Evolutionary conservation across 805 yeast genomes (phyloP), one percentile per base, ranked within the genome.

Genomic region (Jamesozyma hellenica): DNA sequence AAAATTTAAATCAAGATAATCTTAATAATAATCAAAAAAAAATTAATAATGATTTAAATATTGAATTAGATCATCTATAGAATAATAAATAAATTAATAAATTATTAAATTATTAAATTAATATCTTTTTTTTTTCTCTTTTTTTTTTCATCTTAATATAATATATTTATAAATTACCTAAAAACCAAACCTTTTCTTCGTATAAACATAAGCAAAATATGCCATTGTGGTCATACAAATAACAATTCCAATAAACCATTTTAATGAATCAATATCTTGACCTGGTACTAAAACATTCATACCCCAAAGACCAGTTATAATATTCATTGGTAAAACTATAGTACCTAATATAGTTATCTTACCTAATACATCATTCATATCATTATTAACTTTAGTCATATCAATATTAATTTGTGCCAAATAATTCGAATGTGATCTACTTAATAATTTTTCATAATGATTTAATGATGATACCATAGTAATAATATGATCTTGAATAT

Each of bases 231-330:
- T 42, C 79, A 75, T 72, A 14, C 68, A 63, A 0, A 53, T 42
- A 7, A 68, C 53, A 23, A 75, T 75, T 18, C 71, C 58, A 54
- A 72, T 75, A 55, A 83, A 82, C 92, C 92, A 82, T 2, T 58
- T 50, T 45, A 82, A 59, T 6, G 76, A 71, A n/a, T 70, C 73
- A 7, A 64, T 61, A 21, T 69, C 73, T 58, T 90, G 97, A 0
- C 98, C 98, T 0, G 98, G 98, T 28, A 92, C 98, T 10, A 85
- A 53, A 48, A 92, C 94, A 64, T 92, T 92, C 98, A 92, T 92
- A 41, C 98, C 98, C 97, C 97, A 92, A 35, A 92, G 65, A 16
- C 98, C 98, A 0, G 98, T 92, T 17, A 92, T 81, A 40, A 92
- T 85, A 56, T 92, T 92, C 74, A 92, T 75, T 3, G 98, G 98